Evolutionary conservation across 2,329 filamentous ascomycete genomes (phyloP).

Genomic region (Ustulina deusta): DNA sequence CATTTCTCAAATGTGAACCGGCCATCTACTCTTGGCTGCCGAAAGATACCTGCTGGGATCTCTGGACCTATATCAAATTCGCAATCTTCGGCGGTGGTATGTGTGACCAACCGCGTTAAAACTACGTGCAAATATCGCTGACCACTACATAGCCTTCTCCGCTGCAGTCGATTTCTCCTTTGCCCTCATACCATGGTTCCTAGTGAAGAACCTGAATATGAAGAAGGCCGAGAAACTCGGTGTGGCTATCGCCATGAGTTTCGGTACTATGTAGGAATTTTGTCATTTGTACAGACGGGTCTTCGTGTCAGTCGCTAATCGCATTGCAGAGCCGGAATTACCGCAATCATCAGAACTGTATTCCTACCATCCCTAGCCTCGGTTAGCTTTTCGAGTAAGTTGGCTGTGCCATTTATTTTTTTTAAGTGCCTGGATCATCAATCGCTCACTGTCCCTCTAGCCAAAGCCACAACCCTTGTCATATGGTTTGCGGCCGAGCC

Average conservation of each 20-base stretch:
- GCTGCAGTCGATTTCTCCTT: constrained; percentile 48
- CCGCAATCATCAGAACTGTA: constrained; percentile 43
- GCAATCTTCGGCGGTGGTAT: constrained; percentile 43
- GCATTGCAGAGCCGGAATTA: constrained; percentile 40
- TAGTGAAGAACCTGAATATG: constrained; percentile 50
- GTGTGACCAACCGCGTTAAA: not conserved
- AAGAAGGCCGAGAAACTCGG: constrained; percentile 48
- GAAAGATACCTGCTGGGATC: constrained; percentile 40
- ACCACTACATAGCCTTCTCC: constrained; percentile 40
- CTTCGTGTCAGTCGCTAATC: not conserved
- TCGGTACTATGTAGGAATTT: constrained; percentile 39
- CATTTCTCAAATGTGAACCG: constrained; percentile 42
- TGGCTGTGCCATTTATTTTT: not conserved
- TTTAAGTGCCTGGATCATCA: not conserved
- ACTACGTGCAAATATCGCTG: not conserved
- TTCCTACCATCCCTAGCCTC: constrained; percentile 39
- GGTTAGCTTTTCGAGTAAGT: constrained; percentile 44
- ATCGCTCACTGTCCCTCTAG: constrained; percentile 18
- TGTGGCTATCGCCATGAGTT: constrained; percentile 50
- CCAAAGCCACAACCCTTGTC: constrained; percentile 40
- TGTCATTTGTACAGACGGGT: not conserved
- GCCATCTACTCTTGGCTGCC: constrained; percentile 41
- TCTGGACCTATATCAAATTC: constrained; percentile 40
- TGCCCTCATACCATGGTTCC: constrained; percentile 49
- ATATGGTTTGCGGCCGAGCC: constrained; percentile 50